Base-by-base conservation (phyloP, 805 yeast genomes). In the Candida namnaoensis region DNA sequence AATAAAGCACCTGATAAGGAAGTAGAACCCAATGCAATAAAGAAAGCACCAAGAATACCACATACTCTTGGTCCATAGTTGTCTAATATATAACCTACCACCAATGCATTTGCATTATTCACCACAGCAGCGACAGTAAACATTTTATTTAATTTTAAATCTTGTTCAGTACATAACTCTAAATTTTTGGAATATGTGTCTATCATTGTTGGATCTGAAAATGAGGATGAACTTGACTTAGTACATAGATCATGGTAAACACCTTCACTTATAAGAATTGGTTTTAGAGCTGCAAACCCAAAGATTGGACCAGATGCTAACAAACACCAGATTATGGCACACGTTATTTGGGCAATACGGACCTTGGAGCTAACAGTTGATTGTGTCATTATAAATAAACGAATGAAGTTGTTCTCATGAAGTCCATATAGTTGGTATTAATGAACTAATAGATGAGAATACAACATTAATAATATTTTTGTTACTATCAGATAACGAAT, bases 231-330 rank as follows among this genome's bases (percentile, higher is more conserved):
- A n/a, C n/a, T n/a, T n/a, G n/a, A n/a, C n/a, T n/a, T n/a, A n/a
- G n/a, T n/a, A 8, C 45, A 50, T 32, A 36, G 25, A 13, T 26
- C 32, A 15, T 26, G 28, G 8, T 26, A 26, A 26, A 26, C 8
- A 26, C 28, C 28, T 26, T 26, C 15, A 6, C 8, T 7, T 6
- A 26, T 11, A 5, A 11, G 6, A 11, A 30, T 30, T 30, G 32
- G 32, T 12, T 30, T 12, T 6, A 15, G 11, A 15, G 98, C 97
- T 23, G 97, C 96, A 66, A 90, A 90, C 5, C 98, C 98, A 69
- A 90, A 90, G 12, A 90, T 80, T 1, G 95, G 88, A 6, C 97
- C 98, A 0, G 96, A 96, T 0, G 96, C 88, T 34, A 87, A 68
- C 12, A 90, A 64, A 64, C 96, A 91, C 96, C 96, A 90, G 0